Evolutionary conservation across 441 rosid genomes (phyloP).

Genomic region (Corymbia calophylla): DNA sequence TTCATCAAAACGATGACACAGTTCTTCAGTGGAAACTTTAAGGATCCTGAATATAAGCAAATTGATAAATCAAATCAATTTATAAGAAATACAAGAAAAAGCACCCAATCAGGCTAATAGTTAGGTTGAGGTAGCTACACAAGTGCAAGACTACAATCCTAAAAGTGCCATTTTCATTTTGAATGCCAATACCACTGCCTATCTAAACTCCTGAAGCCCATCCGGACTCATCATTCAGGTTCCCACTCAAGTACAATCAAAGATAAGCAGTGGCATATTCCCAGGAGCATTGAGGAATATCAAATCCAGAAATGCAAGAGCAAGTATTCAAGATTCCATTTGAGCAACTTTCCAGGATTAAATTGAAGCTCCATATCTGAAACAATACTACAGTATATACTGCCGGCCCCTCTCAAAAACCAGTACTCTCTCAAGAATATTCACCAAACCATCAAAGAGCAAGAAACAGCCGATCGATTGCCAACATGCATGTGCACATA

Average conservation of each 20-base stretch:
- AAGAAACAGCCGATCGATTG: not conserved
- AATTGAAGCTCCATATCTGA: not conserved
- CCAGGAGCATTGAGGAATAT: not conserved
- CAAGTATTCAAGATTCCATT: not conserved
- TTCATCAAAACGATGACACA: constrained; percentile 61
- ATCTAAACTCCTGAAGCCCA: not conserved
- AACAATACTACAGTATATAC: not conserved
- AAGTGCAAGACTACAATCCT: not conserved
- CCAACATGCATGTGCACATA: not conserved
- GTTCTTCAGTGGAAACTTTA: constrained; percentile 44
- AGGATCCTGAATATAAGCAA: constrained; percentile 48
- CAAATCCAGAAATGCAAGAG: not conserved
- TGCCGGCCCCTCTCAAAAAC: not conserved
- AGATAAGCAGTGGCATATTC: not conserved
- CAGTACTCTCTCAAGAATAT: not conserved
- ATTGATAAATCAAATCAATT: not conserved
- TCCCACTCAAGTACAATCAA: not conserved
- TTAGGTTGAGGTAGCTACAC: not conserved
- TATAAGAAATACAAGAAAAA: not conserved
- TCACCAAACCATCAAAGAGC: not conserved
- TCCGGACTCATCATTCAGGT: not conserved
- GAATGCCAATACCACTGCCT: not conserved
- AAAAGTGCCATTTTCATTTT: not conserved
- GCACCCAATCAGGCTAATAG: not conserved
- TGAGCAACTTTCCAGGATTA: not conserved